phyloP scores from a whole-genome alignment of 1,284 basidiomycete species.

The Boletus coffeatus region DNA sequence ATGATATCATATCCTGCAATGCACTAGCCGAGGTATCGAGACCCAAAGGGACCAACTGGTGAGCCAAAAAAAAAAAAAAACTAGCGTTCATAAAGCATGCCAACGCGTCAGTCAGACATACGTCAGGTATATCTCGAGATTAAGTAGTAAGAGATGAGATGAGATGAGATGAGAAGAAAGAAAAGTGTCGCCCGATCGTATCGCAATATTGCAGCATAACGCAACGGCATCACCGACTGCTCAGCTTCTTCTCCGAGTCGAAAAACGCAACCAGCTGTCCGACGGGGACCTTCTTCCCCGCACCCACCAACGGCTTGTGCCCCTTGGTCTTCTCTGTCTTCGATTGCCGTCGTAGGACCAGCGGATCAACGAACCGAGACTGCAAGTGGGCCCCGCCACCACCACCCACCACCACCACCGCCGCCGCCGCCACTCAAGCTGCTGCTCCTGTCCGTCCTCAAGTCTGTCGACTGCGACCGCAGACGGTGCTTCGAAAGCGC shows the following conservation, averaged over 20 bases:
- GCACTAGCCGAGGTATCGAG: slow-evolving; percentile 2
- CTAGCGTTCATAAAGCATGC: neutral
- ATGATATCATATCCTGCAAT: neutral
- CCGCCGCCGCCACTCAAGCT: neutral
- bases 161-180: neutral
- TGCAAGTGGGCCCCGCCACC: slow-evolving; percentile 13
- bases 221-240: slow-evolving; percentile 9
- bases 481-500: slow-evolving; percentile 18
- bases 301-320: slow-evolving; percentile 23
- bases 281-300: slow-evolving; percentile 59
- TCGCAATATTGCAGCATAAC: neutral
- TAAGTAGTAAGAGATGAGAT: neutral
- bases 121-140: neutral
- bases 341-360: slow-evolving; percentile 61
- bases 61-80: neutral
- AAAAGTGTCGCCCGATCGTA: neutral
- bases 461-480: slow-evolving; percentile 29
- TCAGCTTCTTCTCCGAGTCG: slow-evolving; percentile 49
- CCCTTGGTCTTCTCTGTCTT: slow-evolving; percentile 40
- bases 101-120: neutral
- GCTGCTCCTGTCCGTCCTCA: slow-evolving; percentile 14
- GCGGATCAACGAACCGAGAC: slow-evolving; percentile 61
- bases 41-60: neutral
- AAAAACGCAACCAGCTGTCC: slow-evolving; percentile 79
- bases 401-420: neutral